Percentiles rank a stretch among this genome's conserved stretches.
phyloP scores from a whole-genome alignment of 345 rosid genomes.

The Heritiera littoralis region DNA sequence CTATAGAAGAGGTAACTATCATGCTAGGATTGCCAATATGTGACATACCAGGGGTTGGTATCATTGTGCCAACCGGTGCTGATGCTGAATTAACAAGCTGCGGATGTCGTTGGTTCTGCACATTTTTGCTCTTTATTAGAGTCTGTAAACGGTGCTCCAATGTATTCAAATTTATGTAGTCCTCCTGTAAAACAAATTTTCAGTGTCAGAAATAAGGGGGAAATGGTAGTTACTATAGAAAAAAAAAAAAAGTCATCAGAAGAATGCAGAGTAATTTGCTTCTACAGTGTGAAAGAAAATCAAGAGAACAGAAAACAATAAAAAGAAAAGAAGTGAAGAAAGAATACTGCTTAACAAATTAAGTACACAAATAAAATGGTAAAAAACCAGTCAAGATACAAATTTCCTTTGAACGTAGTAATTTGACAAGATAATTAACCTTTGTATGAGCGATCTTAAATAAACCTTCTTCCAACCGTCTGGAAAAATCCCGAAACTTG shows the following conservation, averaged over 20 bases:
- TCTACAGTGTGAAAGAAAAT: not conserved
- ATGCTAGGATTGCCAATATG: slow-evolving; percentile 54
- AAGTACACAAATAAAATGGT: not conserved
- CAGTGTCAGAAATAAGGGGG: slow-evolving; percentile 18
- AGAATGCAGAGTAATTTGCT: not conserved
- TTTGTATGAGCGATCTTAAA: slow-evolving; percentile 64
- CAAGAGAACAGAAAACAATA: not conserved
- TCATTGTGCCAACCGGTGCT: slow-evolving; percentile 71
- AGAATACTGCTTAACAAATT: not conserved
- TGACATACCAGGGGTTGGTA: slow-evolving; percentile 90
- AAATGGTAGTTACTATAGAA: not conserved
- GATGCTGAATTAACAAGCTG: slow-evolving; percentile 58
- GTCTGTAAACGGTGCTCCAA: slow-evolving; percentile 62
- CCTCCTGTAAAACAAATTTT: slow-evolving; percentile 61
- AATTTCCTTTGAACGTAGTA: not conserved
- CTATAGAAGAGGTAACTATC: slow-evolving; percentile 61
- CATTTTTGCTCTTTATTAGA: slow-evolving; percentile 47
- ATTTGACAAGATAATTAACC: slow-evolving; percentile 39
- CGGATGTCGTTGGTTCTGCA: slow-evolving; percentile 48
- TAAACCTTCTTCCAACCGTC: slow-evolving; percentile 87
- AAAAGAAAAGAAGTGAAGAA: slow-evolving; percentile 11
- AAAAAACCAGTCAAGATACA: not conserved
- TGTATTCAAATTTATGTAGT: slow-evolving; percentile 66
- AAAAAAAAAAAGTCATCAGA: not conserved
- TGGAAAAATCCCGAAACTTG: slow-evolving; percentile 60